A percentile compares a stretch with the other conserved stretches of the same genome.
Conservation (phyloP, 371 early-diverging fungal species). For the Saksenaea oblongispora region DNA sequence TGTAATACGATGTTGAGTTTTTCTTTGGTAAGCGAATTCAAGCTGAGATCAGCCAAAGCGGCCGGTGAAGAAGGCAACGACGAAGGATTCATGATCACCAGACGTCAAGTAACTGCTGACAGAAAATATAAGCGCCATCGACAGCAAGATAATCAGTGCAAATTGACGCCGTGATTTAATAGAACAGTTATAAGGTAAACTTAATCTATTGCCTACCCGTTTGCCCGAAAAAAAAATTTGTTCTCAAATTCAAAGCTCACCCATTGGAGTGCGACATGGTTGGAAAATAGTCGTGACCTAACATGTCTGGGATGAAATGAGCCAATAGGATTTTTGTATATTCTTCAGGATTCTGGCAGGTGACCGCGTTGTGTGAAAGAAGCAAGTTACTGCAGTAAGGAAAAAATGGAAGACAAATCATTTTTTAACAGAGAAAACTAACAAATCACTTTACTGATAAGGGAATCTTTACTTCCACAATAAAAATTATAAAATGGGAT, state of each 20-base stretch:
- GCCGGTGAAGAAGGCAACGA: constrained; percentile 12
- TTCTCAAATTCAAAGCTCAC: not conserved
- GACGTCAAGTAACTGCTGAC: not conserved
- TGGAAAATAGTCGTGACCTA: too few species aligned
- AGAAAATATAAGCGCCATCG: not conserved
- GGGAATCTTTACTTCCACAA: too few species aligned
- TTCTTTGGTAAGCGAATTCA: constrained; percentile 36
- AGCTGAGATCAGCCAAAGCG: constrained; percentile 19
- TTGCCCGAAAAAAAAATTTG: not conserved
- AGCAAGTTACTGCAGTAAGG: too few species aligned
- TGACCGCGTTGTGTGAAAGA: too few species aligned
- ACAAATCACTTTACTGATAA: too few species aligned
- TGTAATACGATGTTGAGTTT: constrained; percentile 36
- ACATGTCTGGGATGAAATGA: too few species aligned
- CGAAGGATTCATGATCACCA: constrained; percentile 19
- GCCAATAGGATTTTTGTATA: too few species aligned
- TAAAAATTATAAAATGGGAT: too few species aligned
- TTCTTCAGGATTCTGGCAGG: too few species aligned
- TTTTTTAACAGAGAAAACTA: too few species aligned
- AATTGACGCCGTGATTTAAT: not conserved
- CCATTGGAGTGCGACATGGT: not conserved
- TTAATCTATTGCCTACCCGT: constrained; percentile 2
- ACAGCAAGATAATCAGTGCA: not conserved
- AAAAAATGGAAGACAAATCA: too few species aligned
- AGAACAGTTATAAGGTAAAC: not conserved